Base-by-base conservation (phyloP, 1,284 basidiomycete species). In the Ustilago lituana region DNA sequence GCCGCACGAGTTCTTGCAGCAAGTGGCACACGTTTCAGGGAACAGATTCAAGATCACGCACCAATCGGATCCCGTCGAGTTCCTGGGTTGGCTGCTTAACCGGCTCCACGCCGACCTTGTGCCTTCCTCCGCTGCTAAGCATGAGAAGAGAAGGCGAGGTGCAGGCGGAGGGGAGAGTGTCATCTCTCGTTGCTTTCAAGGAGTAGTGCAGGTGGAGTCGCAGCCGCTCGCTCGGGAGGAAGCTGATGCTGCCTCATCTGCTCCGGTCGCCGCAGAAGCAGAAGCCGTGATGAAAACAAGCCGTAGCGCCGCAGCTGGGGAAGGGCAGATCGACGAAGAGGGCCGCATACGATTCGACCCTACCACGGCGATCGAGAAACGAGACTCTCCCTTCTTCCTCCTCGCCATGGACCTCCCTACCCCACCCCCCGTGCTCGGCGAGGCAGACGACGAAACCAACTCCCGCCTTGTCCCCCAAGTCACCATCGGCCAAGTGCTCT, bases 1-100 rank as follows among this genome's bases (percentile, higher is more conserved):
- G 71, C 96, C 96, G 9, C 96, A 98, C 83, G 96, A 99, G 83
- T 94, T 98, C 81, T 84, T 97, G 64, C 96, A 99, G 83, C 95
- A 98, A 84, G 94, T 98, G 41, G 89, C 90, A 65, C 87, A 91
- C 66, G 89, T 90, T 29, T 94, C 91, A 77, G 87, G 85, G 27
- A 92, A 93, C 14, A 93, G 92, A 83, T 98, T 94, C 84, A 89
- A 90, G 73, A 87, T 96, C 67, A 94, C 94, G 72, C 87, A 92
- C 79, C 92, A 94, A 84, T 93, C 93, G 2, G 96, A 99, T 83
- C 96, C 96, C 5, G 89, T 94, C 5, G 96, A 98, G 78, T 98
- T 98, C 79, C 84, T 98, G 29, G 90, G 93, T 20, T 99, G 96
- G 96, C 83, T 99, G 68, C 85, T 99, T 56, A 98, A 98, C 83